A percentile compares a stretch with the other conserved stretches of the same genome.
These are phyloP conservation scores for Chlorophyllum brunneum DNA, from an alignment of 768 basidiomycete genomes.

Conservation along the genomic window DNA sequence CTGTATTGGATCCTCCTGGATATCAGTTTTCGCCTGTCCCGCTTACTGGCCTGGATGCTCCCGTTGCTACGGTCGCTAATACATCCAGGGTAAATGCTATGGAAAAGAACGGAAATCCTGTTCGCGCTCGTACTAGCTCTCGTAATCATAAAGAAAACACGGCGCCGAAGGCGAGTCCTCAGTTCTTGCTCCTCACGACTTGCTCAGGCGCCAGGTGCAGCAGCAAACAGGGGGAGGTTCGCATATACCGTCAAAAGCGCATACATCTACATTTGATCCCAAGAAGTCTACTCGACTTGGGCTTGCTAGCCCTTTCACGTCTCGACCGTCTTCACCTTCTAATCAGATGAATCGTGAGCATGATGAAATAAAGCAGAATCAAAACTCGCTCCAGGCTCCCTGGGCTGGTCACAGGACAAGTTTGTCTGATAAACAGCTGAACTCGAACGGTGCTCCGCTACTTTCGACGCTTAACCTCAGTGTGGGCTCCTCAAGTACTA, in stretches of 20 bases:
- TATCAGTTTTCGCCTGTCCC: background rate
- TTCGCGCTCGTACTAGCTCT: background rate
- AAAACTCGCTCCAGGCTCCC: background rate
- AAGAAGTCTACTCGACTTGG: constrained; percentile 9
- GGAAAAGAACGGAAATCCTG: background rate
- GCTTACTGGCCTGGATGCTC: background rate
- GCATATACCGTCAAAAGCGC: background rate
- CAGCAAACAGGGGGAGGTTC: background rate
- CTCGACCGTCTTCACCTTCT: constrained; percentile 22
- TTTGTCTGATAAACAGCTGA: constrained; percentile 13
- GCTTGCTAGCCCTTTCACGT: constrained; percentile 25
- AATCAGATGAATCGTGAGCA: background rate
- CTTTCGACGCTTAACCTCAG: background rate
- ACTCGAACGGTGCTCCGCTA: constrained; percentile 14
- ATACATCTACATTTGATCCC: background rate
- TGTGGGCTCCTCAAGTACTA: background rate
- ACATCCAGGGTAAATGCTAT: background rate
- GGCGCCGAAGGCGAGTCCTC: constrained; percentile 1
- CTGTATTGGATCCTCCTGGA: background rate
- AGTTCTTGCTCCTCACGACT: background rate
- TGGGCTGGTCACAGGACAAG: background rate
- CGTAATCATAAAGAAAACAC: constrained; percentile 8
- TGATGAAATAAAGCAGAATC: background rate
- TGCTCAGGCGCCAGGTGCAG: background rate
- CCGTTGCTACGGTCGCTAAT: background rate